phyloP scores from a whole-genome alignment of 805 yeast species.

The Jamesozyma spencerorum region DNA sequence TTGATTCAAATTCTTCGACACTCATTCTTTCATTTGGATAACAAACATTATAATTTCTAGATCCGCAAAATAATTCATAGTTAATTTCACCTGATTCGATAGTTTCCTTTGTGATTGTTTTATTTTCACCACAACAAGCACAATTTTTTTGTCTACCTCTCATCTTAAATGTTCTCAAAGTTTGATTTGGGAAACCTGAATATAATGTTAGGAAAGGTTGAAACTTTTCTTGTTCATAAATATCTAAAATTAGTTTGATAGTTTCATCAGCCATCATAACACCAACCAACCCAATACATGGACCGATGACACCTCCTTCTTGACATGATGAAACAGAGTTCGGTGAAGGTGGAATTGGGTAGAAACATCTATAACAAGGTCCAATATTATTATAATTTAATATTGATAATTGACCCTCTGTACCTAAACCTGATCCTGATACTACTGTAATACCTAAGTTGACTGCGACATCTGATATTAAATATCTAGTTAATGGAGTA shows the following conservation, averaged over 20 bases:
- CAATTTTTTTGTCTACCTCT: conserved; percentile 56
- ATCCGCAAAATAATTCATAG: conserved; percentile 74
- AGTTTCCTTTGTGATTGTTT: conserved; percentile 38
- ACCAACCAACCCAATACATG: conserved; percentile 92
- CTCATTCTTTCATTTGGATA: conserved; percentile 38
- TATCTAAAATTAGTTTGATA: conserved; percentile 57
- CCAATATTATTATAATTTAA: conserved; percentile 58
- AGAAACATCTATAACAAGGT: conserved; percentile 92
- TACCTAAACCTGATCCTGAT: conserved; percentile 83
- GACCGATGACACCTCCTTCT: conserved; percentile 92
- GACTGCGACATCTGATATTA: conserved; percentile 79
- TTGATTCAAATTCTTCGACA: conserved; percentile 28
- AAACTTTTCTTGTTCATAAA: conserved; percentile 44
- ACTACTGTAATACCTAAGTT: conserved; percentile 59
- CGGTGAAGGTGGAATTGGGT: conserved; percentile 85
- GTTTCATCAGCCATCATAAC: conserved; percentile 82
- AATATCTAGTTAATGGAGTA: conserved; percentile 77
- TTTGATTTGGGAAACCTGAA: conserved; percentile 58
- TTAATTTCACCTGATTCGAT: conserved; percentile 44
- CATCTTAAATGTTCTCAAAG: conserved; percentile 69
- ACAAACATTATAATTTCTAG: conserved; percentile 37
- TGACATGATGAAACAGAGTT: conserved; percentile 74
- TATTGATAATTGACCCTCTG: conserved; percentile 84
- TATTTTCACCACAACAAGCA: conserved; percentile 49
- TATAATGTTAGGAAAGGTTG: conserved; percentile 62